These are phyloP conservation scores for Fonsecaea erecta DNA, from an alignment of 2,329 filamentous ascomycete species.

Conservation along the genomic window DNA sequence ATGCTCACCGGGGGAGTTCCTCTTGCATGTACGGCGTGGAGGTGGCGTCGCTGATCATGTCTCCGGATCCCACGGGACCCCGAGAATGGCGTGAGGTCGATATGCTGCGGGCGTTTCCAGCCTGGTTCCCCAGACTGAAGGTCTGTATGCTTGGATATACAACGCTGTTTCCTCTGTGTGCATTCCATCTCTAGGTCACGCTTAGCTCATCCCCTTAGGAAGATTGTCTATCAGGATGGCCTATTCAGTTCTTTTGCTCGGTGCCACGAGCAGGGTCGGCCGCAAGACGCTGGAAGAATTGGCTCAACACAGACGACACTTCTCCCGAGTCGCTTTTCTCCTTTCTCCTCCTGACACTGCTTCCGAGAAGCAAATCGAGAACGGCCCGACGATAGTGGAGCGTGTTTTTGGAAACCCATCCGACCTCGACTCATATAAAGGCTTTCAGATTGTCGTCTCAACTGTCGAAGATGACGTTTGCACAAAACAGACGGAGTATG, in stretches of 20 bases:
- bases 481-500: constrained; percentile 1
- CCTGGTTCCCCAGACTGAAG: neutral
- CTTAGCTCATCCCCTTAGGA: neutral
- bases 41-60: neutral
- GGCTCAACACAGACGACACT: neutral
- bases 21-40: neutral
- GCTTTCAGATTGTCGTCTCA: constrained; percentile 15
- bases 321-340: constrained; percentile 3
- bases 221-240: neutral
- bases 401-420: neutral
- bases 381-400: neutral
- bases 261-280: neutral
- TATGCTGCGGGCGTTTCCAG: neutral
- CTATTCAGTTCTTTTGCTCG: constrained; percentile 14
- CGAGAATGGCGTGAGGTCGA: neutral
- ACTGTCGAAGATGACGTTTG: constrained; percentile 10
- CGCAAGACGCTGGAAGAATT: neutral
- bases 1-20: neutral
- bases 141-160: neutral
- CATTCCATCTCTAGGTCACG: neutral
- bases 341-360: neutral
- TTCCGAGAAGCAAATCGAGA: neutral
- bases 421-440: constrained; percentile 11
- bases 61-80: neutral
- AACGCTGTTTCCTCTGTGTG: neutral